These are phyloP conservation scores for Hanseniaspora lindneri DNA, from an alignment of 805 yeast genomes.

Conservation along the genomic window DNA sequence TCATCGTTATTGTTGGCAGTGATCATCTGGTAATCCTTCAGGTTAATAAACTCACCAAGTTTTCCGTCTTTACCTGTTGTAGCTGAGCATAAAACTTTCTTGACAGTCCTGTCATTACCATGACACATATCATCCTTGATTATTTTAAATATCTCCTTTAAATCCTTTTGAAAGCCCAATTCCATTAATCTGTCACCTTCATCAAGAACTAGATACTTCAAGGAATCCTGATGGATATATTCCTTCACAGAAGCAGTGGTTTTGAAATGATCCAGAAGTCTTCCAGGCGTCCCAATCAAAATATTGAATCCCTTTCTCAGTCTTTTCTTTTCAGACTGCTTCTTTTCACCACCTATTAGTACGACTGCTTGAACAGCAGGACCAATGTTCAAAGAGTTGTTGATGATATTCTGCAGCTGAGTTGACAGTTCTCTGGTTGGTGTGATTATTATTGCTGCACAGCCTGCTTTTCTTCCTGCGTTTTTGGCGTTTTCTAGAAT, in stretches of 20 bases:
- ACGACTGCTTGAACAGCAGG: constrained; percentile 56
- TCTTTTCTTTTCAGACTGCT: constrained; percentile 91
- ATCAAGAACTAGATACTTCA: constrained; percentile 82
- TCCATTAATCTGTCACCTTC: constrained; percentile 97
- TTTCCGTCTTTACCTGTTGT: constrained; percentile 71
- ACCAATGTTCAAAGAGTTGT: constrained; percentile 45
- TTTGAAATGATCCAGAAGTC: constrained; percentile 87
- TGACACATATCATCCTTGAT: constrained; percentile 38
- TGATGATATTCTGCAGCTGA: constrained; percentile 59
- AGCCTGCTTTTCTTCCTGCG: constrained; percentile 46
- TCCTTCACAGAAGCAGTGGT: constrained; percentile 65
- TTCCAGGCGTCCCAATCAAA: constrained; percentile 95
- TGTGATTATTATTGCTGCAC: constrained; percentile 76
- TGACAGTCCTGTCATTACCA: constrained; percentile 54
- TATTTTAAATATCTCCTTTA: constrained; percentile 56
- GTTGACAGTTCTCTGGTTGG: constrained; percentile 94
- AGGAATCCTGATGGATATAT: constrained; percentile 39
- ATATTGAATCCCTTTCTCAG: constrained; percentile 90
- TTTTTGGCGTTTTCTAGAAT: constrained; percentile 43
- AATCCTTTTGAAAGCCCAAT: constrained; percentile 89
- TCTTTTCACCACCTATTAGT: constrained; percentile 96
- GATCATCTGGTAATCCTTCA: constrained; percentile 56
- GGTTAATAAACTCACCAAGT: constrained; percentile 65
- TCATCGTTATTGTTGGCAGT: constrained; percentile 30
- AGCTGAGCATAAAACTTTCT: constrained; percentile 85